phyloP scores from a whole-genome alignment of 2,329 filamentous ascomycete species.

The Phaeosphaeriaceae sp. region DNA sequence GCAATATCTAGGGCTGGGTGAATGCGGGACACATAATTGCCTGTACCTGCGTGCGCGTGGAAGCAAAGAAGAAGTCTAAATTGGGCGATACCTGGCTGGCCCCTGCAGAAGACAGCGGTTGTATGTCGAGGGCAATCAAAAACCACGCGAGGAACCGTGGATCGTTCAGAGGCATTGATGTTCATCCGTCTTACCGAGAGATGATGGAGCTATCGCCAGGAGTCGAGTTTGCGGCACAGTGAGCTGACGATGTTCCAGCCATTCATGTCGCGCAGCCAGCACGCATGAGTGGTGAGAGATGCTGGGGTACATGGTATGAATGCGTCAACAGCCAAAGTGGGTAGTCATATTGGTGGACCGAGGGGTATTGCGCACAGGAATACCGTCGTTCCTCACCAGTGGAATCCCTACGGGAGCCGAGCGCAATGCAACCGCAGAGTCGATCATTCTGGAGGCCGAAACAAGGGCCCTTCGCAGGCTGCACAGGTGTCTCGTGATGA shows the following conservation, averaged over 20 bases:
- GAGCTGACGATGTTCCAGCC: background rate
- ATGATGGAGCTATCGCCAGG: background rate
- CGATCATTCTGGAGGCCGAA: background rate
- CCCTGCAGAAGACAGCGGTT: slow-evolving; percentile 16
- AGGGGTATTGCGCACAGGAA: background rate
- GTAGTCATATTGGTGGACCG: background rate
- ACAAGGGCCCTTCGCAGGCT: background rate
- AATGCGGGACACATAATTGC: slow-evolving; percentile 1
- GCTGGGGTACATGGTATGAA: background rate
- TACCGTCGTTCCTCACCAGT: background rate
- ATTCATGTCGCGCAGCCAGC: background rate
- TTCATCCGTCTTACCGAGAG: slow-evolving; percentile 16
- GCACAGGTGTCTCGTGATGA: slow-evolving; percentile 4
- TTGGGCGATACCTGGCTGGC: slow-evolving; percentile 8
- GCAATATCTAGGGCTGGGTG: slow-evolving; percentile 2
- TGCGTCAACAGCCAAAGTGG: background rate
- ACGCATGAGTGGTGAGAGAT: background rate
- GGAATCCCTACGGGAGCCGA: background rate
- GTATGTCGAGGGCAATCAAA: slow-evolving; percentile 1
- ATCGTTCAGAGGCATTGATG: slow-evolving; percentile 5
- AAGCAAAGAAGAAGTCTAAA: slow-evolving; percentile 9
- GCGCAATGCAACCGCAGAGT: background rate
- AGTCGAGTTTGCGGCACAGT: background rate
- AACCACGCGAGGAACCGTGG: slow-evolving; percentile 9
- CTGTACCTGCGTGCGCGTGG: slow-evolving; percentile 22